Evolutionary conservation across 176 grass and related monocot species (phyloP).

Genomic region (Puccinellia tenuiflora): DNA sequence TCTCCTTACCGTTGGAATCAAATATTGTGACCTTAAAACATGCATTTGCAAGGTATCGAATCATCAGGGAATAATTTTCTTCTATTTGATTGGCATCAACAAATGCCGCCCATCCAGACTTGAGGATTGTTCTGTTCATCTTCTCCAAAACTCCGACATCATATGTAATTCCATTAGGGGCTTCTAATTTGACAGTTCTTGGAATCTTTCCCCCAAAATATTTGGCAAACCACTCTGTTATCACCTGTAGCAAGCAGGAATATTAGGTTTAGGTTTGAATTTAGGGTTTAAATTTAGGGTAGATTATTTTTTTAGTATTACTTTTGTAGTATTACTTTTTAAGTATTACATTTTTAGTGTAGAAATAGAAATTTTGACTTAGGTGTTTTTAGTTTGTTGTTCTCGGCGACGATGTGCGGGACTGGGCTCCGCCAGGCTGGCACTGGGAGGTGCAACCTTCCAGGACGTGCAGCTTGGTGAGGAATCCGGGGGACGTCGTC

Average conservation of each 20-base stretch:
- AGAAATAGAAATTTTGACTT: too few relatives aligned
- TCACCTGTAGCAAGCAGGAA: conserved; percentile 14
- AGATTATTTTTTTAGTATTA: too few relatives aligned
- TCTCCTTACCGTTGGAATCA: conserved; percentile 29
- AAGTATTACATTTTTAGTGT: too few relatives aligned
- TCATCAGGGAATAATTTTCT: conserved; percentile 38
- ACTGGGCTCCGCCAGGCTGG: too few relatives aligned
- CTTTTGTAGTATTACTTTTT: too few relatives aligned
- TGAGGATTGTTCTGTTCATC: conserved; percentile 5
- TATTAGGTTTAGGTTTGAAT: too few relatives aligned
- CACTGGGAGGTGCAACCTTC: too few relatives aligned
- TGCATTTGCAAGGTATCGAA: conserved; percentile 10
- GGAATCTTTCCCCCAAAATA: conserved; percentile 21
- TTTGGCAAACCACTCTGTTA: conserved; percentile 37
- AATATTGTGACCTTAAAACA: conserved; percentile 37
- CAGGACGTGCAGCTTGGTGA: too few relatives aligned
- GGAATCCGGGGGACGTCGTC: too few relatives aligned
- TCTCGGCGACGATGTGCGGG: too few relatives aligned
- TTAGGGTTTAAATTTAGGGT: too few relatives aligned
- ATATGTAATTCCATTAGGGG: conserved; percentile 26
- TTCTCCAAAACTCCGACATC: conserved; percentile 6
- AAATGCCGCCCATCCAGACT: conserved; percentile 46
- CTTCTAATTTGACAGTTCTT: conserved; percentile 26
- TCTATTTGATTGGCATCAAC: conserved; percentile 25
- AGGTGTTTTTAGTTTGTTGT: too few relatives aligned